Evolutionary conservation across 768 basidiomycete species (phyloP).

Genomic region (Trametes maxima): DNA sequence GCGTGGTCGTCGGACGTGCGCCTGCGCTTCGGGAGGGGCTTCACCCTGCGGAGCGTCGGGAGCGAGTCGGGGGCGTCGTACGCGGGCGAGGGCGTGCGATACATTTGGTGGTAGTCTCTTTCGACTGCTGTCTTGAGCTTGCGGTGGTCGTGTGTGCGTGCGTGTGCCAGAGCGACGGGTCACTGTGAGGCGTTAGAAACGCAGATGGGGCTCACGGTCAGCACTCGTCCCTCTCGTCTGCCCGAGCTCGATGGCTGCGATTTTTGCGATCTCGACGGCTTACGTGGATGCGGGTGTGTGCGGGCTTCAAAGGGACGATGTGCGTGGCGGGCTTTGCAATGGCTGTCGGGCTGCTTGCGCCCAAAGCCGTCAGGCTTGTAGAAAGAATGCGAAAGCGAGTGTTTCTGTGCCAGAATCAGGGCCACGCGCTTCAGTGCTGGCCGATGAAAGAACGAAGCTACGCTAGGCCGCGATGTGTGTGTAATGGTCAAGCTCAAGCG

Average conservation of each 20-base stretch:
- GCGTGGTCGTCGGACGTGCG: slow-evolving; percentile 46
- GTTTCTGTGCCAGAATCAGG: background rate
- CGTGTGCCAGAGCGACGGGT: background rate
- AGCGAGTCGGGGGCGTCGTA: slow-evolving; percentile 65
- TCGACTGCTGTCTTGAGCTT: background rate
- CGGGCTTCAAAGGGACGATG: background rate
- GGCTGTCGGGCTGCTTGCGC: background rate
- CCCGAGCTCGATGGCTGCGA: slow-evolving; percentile 5
- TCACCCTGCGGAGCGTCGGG: slow-evolving; percentile 62
- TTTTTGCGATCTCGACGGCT: slow-evolving; percentile 14
- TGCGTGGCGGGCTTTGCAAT: background rate
- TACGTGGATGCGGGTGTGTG: slow-evolving; percentile 7
- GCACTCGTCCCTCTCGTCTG: background rate
- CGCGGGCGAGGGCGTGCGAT: slow-evolving; percentile 55
- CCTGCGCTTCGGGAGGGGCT: slow-evolving; percentile 78
- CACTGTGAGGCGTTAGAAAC: background rate
- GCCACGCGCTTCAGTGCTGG: slow-evolving; percentile 2
- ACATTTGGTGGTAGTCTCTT: slow-evolving; percentile 42
- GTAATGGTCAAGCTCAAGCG: background rate
- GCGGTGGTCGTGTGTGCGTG: background rate
- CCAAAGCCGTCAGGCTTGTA: background rate
- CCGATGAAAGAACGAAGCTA: background rate
- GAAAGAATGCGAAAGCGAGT: background rate
- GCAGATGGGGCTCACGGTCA: slow-evolving; percentile 3
- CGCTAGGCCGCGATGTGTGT: background rate